Conservation (phyloP, 2,329 filamentous ascomycete species). For the Septoria linicola region DNA sequence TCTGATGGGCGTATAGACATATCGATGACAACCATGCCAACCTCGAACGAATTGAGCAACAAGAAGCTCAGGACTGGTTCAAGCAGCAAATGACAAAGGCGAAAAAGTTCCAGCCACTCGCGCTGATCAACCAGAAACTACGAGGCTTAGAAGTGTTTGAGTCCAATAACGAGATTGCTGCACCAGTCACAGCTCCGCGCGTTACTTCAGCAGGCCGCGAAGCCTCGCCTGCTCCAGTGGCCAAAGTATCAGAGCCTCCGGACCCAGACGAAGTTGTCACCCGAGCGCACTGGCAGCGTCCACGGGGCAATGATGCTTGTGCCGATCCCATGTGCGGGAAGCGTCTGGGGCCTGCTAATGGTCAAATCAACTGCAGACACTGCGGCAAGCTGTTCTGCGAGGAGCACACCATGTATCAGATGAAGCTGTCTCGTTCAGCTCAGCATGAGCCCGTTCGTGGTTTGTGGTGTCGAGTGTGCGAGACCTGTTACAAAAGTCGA, state of each 20-base stretch:
- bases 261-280: constrained; percentile 92
- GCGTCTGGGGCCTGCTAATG: constrained; percentile 73
- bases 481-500: constrained; percentile 98
- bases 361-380: constrained; percentile 87
- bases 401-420: constrained; percentile 98
- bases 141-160: constrained; percentile 92
- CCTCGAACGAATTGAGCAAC: constrained; percentile 80
- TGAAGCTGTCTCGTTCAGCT: constrained; percentile 89
- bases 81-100: constrained; percentile 91
- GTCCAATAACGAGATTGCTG: constrained; percentile 68
- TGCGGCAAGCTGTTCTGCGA: constrained; percentile 95
- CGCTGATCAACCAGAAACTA: constrained; percentile 88
- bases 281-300: constrained; percentile 82
- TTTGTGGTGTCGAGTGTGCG: constrained; percentile 91
- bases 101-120: constrained; percentile 87
- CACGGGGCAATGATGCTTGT: constrained; percentile 72
- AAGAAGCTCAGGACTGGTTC: constrained; percentile 97
- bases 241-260: constrained; percentile 38
- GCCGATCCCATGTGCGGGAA: constrained; percentile 85
- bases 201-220: constrained; percentile 30
- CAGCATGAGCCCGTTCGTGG: constrained; percentile 86
- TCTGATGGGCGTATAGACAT: constrained; percentile 52
- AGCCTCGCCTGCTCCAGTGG: constrained; percentile 32
- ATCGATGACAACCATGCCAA: constrained; percentile 90
- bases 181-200: constrained; percentile 19